Evolutionary conservation across 257 asterid species (phyloP), one percentile per base, ranked within the genome.

Genomic region (Mitragyna speciosa): DNA sequence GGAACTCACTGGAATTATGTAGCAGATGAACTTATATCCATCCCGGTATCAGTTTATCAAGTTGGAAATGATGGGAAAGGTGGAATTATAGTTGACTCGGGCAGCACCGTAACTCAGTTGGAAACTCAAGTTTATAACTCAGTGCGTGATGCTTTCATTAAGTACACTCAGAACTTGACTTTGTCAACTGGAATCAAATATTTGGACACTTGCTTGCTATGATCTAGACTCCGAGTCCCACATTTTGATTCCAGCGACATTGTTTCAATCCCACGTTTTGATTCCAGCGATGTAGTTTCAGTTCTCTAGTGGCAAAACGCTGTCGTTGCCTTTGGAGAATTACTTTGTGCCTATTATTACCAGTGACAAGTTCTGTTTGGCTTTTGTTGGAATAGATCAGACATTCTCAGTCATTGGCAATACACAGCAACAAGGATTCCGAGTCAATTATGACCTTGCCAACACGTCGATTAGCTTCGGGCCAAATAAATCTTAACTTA

Each of bases 31-130:
- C 66, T 41, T n/a, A 19, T 64, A 41, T 22, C 39, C 15, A 24
- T 77, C 12, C 79, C 82, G 2, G 47, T 76, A 7, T 36, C 61
- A 0, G 49, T 24, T 47, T 81, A 49, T 20, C 82, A 71, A 75
- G 24, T 78, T 7, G 69, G 69, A 22, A 59, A 52, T 7, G 54
- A 59, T 7, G 85, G 82, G 0, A 17, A 20, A 2, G 85, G 85
- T 17, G 82, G 85, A 6, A 47, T 78, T 0, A 52, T 82, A 16
- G 56, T 82, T 17, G 85, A 82, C 69, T 82, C 85, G 1, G 85
- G 85, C 0, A 77, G 82, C 1, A n/a, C 82, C 19, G 31, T 78
- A 12, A 82, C 79, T 15, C 22, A 16, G 22, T 52, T 82, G 47
- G 47, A 63, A 11, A 12, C 20, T 5, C 26, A 15, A 1, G 76